Evolutionary conservation across 108 stramenopile genomes (phyloP).

Genomic region (Nitzschia putrida): DNA sequence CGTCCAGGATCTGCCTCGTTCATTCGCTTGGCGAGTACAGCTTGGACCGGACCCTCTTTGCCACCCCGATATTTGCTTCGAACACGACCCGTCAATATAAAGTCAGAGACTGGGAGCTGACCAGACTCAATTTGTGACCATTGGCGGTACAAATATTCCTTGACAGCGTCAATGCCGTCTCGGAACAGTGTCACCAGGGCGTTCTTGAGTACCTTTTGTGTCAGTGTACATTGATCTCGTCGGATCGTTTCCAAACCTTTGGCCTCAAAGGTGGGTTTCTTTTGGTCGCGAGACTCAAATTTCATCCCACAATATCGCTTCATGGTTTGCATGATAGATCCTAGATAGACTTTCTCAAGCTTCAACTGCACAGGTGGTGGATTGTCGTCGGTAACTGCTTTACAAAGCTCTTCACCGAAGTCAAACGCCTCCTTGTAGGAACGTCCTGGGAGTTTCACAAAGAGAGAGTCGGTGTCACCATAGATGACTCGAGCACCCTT

Average conservation of each 20-base stretch:
- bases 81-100: constrained; percentile 84
- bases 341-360: constrained; percentile 94
- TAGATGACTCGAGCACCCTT: constrained; percentile 86
- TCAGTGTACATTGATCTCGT: constrained; percentile 81
- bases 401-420: constrained; percentile 91
- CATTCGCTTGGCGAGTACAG: constrained; percentile 75
- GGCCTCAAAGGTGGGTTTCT: constrained; percentile 78
- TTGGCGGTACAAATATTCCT: constrained; percentile 71
- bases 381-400: constrained; percentile 77
- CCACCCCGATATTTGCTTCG: constrained; percentile 79
- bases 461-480: constrained; percentile 98
- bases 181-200: constrained; percentile 76
- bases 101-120: constrained; percentile 79
- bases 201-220: constrained; percentile 79
- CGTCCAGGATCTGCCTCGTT: constrained; percentile 80
- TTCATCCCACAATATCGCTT: constrained; percentile 92
- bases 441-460: constrained; percentile 90
- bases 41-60: constrained; percentile 81
- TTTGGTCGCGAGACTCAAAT: constrained; percentile 73
- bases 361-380: constrained; percentile 94
- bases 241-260: constrained; percentile 89
- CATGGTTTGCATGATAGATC: constrained; percentile 88
- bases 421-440: constrained; percentile 84
- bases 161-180: constrained; percentile 50
- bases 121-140: constrained; percentile 82